phyloP scores from a whole-genome alignment of 257 asterid species.

The Solanum okadae region DNA sequence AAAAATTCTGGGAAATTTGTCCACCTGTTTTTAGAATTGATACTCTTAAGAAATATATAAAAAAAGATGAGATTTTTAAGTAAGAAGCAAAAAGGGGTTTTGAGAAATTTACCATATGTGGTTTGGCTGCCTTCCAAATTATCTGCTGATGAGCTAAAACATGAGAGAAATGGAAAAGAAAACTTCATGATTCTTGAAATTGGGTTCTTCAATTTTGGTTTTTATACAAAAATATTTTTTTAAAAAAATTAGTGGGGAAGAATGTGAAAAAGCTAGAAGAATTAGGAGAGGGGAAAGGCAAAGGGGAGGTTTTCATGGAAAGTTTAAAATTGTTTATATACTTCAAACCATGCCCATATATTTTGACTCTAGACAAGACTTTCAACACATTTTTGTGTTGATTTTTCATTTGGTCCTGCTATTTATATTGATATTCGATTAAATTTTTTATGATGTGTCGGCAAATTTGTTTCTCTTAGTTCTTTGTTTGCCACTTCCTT shows the following conservation, averaged over 20 bases:
- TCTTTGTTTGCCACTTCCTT: not conserved
- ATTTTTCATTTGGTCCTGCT: not conserved
- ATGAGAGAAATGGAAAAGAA: slow-evolving; percentile 15
- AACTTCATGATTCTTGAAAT: slow-evolving; percentile 14
- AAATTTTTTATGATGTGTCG: not conserved
- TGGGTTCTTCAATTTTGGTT: not conserved
- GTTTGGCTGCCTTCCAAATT: not conserved
- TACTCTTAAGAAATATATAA: not conserved
- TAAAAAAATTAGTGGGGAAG: not conserved
- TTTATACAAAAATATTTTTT: not conserved
- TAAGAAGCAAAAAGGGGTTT: not conserved
- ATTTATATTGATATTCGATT: not conserved
- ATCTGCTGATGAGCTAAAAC: slow-evolving; percentile 20
- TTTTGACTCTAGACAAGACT: not conserved
- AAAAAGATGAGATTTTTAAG: not conserved
- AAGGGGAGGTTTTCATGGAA: not conserved
- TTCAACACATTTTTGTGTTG: not conserved
- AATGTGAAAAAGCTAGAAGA: not conserved
- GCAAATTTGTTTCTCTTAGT: too few species aligned
- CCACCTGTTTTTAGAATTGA: slow-evolving; percentile 20
- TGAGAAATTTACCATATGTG: not conserved
- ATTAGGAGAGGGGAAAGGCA: not conserved
- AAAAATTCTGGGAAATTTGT: slow-evolving; percentile 16
- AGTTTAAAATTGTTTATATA: not conserved
- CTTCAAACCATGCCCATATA: not conserved